phyloP scores from a whole-genome alignment of 192 early-diverging fungal species.

The Umbelopsis isabellina region DNA sequence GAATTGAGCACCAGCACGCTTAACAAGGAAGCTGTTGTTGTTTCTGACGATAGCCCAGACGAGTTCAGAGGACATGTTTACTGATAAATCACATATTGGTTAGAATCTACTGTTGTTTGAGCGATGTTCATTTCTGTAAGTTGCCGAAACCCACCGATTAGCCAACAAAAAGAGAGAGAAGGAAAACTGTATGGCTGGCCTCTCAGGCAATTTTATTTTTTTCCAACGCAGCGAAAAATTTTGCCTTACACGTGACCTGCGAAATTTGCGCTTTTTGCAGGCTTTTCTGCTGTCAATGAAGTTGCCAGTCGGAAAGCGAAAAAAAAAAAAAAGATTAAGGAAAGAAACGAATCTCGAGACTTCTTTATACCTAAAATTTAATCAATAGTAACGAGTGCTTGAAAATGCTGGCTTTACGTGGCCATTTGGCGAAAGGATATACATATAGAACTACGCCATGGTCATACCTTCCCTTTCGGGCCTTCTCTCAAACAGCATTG shows the following conservation, averaged over 20 bases:
- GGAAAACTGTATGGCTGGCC: conserved; percentile 1
- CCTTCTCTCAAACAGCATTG: neutral
- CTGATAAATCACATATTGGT: conserved; percentile 13
- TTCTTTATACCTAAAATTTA: neutral
- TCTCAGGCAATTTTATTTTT: conserved; percentile 18
- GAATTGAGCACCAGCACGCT: conserved; percentile 77
- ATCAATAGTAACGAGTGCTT: too few species aligned
- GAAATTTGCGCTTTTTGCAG: too few species aligned
- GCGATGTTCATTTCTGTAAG: neutral
- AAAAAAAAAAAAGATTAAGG: neutral
- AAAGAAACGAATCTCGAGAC: neutral
- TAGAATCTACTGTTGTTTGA: neutral
- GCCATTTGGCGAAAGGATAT: neutral
- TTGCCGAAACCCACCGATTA: conserved; percentile 17
- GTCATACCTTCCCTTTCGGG: neutral
- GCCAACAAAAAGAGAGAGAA: conserved; percentile 23
- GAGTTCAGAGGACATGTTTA: conserved; percentile 45
- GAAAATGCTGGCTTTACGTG: conserved; percentile 2
- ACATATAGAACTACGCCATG: neutral
- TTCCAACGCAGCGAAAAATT: conserved; percentile 19
- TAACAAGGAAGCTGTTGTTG: conserved; percentile 79
- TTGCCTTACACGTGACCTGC: conserved; percentile 12
- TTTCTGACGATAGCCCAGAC: conserved; percentile 73
- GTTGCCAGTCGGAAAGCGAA: neutral
- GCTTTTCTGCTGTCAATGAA: too few species aligned